Conservation (phyloP, 331 rosid genomes). For the Malus hybrid region DNA sequence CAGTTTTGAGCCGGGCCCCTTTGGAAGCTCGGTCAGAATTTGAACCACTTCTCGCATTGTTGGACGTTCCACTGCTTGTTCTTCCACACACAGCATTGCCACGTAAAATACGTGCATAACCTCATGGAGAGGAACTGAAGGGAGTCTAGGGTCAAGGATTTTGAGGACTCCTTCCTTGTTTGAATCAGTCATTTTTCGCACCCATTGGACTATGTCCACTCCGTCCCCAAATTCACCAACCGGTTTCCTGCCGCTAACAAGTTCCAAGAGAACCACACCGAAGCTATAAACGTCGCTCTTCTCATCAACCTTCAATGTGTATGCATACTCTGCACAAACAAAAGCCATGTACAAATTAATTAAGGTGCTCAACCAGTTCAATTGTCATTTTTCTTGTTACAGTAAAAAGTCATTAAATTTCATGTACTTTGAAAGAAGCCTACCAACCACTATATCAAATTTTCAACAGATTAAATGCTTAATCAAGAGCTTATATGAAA, state of each 20-base stretch:
- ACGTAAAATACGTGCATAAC: constrained; percentile 90
- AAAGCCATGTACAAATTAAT: not conserved
- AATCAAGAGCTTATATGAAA: not conserved
- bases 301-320: constrained; percentile 89
- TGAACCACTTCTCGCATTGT: constrained; percentile 97
- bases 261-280: constrained; percentile 87
- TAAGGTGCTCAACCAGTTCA: not conserved
- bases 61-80: constrained; percentile 89
- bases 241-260: constrained; percentile 82
- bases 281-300: constrained; percentile 94
- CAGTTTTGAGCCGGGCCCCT: constrained; percentile 46
- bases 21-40: constrained; percentile 87
- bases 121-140: constrained; percentile 85
- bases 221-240: constrained; percentile 85
- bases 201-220: constrained; percentile 94
- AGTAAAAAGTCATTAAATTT: constrained; percentile 21
- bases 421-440: constrained; percentile 22
- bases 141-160: constrained; percentile 80
- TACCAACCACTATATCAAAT: constrained; percentile 19
- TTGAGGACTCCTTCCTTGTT: constrained; percentile 72
- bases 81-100: constrained; percentile 91
- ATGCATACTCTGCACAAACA: constrained; percentile 69
- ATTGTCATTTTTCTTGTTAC: not conserved
- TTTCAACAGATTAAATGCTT: not conserved
- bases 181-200: constrained; percentile 68